Percentiles rank a stretch among this genome's conserved stretches.
Conservation (phyloP, 1,139 yeast species). For the Blastobotrys ciferrii region DNA sequence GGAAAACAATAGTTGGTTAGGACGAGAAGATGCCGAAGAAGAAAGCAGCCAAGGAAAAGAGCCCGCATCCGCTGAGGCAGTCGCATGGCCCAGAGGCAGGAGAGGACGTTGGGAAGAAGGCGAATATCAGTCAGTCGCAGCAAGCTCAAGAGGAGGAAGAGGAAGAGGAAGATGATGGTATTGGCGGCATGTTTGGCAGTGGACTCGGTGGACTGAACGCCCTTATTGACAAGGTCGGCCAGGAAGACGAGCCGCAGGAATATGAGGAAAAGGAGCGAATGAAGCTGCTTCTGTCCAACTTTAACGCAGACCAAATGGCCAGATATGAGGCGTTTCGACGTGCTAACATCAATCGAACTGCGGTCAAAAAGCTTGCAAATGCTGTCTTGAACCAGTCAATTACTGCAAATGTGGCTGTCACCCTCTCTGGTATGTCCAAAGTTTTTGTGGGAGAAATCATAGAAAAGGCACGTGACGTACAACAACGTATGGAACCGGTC, state of each 20-base stretch:
- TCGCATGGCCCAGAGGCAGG: conserved; percentile 12
- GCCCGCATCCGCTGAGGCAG: conserved; percentile 14
- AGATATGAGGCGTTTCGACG: conserved; percentile 86
- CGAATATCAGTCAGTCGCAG: too few species aligned
- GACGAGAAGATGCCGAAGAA: conserved; percentile 5
- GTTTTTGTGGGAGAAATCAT: conserved; percentile 86
- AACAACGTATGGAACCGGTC: conserved; percentile 32
- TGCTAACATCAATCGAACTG: conserved; percentile 74
- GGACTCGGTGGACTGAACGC: conserved; percentile 12
- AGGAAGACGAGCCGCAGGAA: conserved; percentile 17
- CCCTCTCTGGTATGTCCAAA: conserved; percentile 83
- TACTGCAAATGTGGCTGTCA: conserved; percentile 79
- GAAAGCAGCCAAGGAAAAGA: conserved; percentile 6
- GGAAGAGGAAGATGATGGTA: conserved; percentile 39
- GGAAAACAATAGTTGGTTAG: neutral
- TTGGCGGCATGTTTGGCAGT: conserved; percentile 18
- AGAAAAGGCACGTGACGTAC: conserved; percentile 71
- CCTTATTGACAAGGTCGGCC: conserved; percentile 17
- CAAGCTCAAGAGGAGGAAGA: conserved; percentile 33
- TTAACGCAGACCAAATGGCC: conserved; percentile 81
- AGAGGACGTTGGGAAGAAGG: conserved; percentile 14
- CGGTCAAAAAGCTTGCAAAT: conserved; percentile 78
- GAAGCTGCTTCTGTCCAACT: conserved; percentile 64
- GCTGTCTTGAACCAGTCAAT: conserved; percentile 77
- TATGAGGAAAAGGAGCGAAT: conserved; percentile 49